phyloP scores from a whole-genome alignment of 1,284 basidiomycete genomes.

The Termitomyces sp. region DNA sequence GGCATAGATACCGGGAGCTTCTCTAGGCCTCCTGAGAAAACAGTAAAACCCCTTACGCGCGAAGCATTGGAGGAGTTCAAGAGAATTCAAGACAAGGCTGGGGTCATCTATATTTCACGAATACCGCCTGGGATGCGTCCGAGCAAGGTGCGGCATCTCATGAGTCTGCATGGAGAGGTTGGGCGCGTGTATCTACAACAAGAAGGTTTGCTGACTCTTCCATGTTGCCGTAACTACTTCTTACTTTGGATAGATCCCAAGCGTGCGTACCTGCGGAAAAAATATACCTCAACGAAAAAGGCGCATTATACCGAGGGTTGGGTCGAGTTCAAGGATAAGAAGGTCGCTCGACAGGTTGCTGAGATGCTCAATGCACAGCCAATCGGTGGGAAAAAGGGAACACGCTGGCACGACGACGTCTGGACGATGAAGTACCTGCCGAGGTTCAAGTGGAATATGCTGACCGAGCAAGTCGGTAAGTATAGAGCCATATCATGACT shows the following conservation, averaged over 20 bases:
- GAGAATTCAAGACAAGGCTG: constrained; percentile 65
- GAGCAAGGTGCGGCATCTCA: constrained; percentile 90
- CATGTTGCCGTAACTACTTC: neutral
- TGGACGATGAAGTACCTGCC: constrained; percentile 99
- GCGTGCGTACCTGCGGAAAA: constrained; percentile 68
- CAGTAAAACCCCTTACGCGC: constrained; percentile 64
- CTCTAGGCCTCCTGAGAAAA: constrained; percentile 39
- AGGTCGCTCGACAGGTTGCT: constrained; percentile 65
- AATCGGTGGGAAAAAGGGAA: constrained; percentile 88
- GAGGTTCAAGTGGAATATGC: constrained; percentile 98
- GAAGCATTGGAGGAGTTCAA: constrained; percentile 71
- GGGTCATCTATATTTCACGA: constrained; percentile 41
- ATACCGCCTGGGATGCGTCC: constrained; percentile 99
- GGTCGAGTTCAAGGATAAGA: constrained; percentile 94
- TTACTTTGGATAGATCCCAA: constrained; percentile 55
- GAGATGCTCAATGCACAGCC: constrained; percentile 57
- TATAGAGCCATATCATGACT: constrained; percentile 15
- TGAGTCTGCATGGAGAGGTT: constrained; percentile 75
- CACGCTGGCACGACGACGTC: constrained; percentile 91
- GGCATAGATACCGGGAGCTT: constrained; percentile 58
- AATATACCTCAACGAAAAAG: constrained; percentile 71
- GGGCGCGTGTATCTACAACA: constrained; percentile 86
- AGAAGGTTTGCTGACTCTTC: constrained; percentile 52
- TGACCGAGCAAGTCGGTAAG: constrained; percentile 97
- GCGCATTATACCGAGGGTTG: constrained; percentile 92